Evolutionary conservation across 306 rosid genomes (phyloP), one percentile per base, ranked within the genome.

Genomic region (Trifolium subterraneum): DNA sequence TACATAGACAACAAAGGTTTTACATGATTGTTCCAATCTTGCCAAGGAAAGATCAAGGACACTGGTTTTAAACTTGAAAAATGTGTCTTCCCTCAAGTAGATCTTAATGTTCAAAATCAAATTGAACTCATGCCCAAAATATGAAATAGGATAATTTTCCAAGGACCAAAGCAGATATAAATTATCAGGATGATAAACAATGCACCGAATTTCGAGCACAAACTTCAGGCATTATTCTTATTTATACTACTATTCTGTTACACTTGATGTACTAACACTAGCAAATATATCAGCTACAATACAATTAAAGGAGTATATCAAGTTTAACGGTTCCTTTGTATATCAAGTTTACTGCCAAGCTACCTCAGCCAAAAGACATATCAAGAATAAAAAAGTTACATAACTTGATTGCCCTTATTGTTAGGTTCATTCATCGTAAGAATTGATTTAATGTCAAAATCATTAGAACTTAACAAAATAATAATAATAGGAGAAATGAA

Each of bases 321-420:
- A 35, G 8, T 35, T 35, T 35, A 41, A 41, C 4, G 45, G 45
- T 41, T 2, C 45, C 13, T 41, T 41, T 10, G 13, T 41, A 41
- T 41, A 10, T 83, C 11, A 90, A 81, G 13, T 74, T 79, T 50
- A 86, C 86, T 1, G 51, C 52, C 56, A 90, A 44, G 70, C 19
- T 73, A 52, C 93, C 98, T 77, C 79, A 67, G 29, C 67, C 85
- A 75, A 73, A 81, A 62, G 74, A 68, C 64, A 87, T 75, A 39
- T 7, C 38, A 35, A 35, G 38, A 35, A 35, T 35, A 35, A 91
- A 19, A 67, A 31, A 67, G 96, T 92, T 19, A 80, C 68, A 83
- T 86, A 90, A 72, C 66, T 59, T 8, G 87, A 87, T 59, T 89
- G 92, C 42, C 75, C 83, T 68, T 89, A 82, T 73, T 33, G 8